Evolutionary conservation across 495 filamentous ascomycete genomes (phyloP).

Genomic region (Xylaria acuta): DNA sequence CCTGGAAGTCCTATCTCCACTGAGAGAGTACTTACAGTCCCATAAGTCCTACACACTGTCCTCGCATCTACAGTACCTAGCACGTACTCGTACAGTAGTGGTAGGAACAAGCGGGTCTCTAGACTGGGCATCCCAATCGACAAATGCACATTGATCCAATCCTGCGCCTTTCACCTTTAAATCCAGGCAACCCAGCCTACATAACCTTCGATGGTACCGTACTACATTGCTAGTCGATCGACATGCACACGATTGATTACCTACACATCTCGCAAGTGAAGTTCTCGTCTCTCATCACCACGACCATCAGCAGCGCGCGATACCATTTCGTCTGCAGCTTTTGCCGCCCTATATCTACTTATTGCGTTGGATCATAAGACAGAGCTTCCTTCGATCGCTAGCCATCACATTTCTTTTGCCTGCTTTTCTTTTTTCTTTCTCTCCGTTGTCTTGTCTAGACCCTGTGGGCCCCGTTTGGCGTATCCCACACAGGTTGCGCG

Average conservation of each 20-base stretch:
- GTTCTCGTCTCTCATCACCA: neutral
- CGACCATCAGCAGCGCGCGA: neutral
- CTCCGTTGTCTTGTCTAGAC: neutral
- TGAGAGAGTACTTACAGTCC: neutral
- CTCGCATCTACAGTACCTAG: neutral
- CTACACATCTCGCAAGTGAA: neutral
- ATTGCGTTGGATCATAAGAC: neutral
- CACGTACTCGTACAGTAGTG: too few species aligned
- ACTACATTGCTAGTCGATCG: neutral
- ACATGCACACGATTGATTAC: neutral
- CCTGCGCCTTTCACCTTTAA: neutral
- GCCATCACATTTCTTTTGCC: neutral
- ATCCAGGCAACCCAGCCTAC: too few species aligned
- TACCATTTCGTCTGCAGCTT: neutral
- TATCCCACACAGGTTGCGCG: slow-evolving; percentile 9
- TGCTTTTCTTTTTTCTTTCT: neutral
- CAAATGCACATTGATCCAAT: neutral
- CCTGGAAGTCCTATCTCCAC: neutral
- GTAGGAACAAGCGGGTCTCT: too few species aligned
- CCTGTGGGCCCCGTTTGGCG: neutral
- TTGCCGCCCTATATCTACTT: neutral
- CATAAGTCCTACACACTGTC: neutral
- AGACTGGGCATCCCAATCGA: neutral
- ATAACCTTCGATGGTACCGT: too few species aligned
- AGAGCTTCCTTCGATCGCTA: neutral